A percentile compares a stretch with the other conserved stretches of the same genome.
These are phyloP conservation scores for Solanum rostratum DNA, from an alignment of 257 asterid genomes.

Conservation along the genomic window DNA sequence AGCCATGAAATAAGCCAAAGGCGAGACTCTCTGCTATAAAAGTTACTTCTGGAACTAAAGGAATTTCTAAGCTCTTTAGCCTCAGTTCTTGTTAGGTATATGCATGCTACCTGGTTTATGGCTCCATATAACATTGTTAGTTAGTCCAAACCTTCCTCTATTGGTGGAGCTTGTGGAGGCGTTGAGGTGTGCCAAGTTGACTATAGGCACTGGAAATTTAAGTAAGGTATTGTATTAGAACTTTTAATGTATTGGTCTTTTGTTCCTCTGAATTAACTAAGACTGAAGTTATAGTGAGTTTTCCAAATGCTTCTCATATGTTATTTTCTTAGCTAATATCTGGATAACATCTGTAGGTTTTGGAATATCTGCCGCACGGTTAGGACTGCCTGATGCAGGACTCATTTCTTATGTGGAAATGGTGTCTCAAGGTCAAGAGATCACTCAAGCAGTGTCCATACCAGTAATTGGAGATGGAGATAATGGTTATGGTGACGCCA, in stretches of 20 bases:
- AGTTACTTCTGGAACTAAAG: not conserved
- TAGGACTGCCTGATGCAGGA: conserved; percentile 90
- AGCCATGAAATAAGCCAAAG: not conserved
- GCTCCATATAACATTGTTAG: not conserved
- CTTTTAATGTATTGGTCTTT: not conserved
- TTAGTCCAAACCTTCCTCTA: not conserved
- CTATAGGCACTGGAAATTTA: not conserved
- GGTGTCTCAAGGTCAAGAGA: conserved; percentile 78
- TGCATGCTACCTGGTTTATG: not conserved
- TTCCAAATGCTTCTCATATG: conserved; percentile 8
- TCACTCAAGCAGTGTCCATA: conserved; percentile 69
- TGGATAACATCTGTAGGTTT: conserved; percentile 40
- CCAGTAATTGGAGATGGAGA: conserved; percentile 95
- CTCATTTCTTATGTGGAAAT: conserved; percentile 84
- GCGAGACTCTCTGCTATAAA: not conserved
- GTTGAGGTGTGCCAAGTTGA: not conserved
- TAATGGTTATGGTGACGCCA: conserved; percentile 90
- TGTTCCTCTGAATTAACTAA: not conserved
- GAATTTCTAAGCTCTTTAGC: not conserved
- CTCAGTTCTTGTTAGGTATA: not conserved
- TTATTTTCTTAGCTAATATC: not conserved
- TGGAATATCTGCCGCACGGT: conserved; percentile 85
- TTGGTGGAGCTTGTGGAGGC: not conserved
- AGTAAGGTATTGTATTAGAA: not conserved
- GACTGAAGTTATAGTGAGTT: not conserved